Evolutionary conservation across 2,329 filamentous ascomycete genomes (phyloP).

Genomic region (Monascus ruber): DNA sequence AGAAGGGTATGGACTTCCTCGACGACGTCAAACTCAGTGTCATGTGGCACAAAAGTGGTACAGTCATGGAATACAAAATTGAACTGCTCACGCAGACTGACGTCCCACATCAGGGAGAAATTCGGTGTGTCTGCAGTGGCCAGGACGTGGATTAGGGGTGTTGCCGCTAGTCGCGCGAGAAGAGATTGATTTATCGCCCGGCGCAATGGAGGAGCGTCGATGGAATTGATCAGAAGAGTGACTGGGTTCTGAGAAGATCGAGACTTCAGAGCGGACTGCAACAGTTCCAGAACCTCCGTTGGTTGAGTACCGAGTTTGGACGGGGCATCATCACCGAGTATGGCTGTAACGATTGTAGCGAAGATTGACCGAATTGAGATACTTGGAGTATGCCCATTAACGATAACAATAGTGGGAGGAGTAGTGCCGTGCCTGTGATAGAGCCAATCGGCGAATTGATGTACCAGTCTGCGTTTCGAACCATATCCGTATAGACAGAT

Average conservation of each 20-base stretch:
- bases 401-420: slow-evolving; percentile 57
- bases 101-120: slow-evolving; percentile 83
- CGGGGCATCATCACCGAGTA: slow-evolving; percentile 35
- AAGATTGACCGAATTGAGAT: slow-evolving; percentile 36
- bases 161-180: slow-evolving; percentile 64
- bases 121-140: slow-evolving; percentile 80
- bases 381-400: slow-evolving; percentile 64
- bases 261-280: slow-evolving; percentile 51
- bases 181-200: slow-evolving; percentile 57
- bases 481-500: slow-evolving; percentile 88
- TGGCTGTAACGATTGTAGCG: slow-evolving; percentile 52
- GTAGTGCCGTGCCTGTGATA: slow-evolving; percentile 34
- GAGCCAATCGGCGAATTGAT: slow-evolving; percentile 62
- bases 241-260: slow-evolving; percentile 36
- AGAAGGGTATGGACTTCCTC: slow-evolving; percentile 84
- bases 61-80: slow-evolving; percentile 88
- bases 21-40: slow-evolving; percentile 67
- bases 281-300: slow-evolving; percentile 53
- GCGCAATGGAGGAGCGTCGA: slow-evolving; percentile 70
- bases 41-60: slow-evolving; percentile 73
- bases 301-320: slow-evolving; percentile 53
- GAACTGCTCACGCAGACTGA: slow-evolving; percentile 67
- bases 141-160: slow-evolving; percentile 59
- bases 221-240: slow-evolving; percentile 69
- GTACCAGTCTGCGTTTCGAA: slow-evolving; percentile 67